Base-by-base conservation (phyloP, 495 filamentous ascomycete genomes). In the Astrothelium subdiscretum region DNA sequence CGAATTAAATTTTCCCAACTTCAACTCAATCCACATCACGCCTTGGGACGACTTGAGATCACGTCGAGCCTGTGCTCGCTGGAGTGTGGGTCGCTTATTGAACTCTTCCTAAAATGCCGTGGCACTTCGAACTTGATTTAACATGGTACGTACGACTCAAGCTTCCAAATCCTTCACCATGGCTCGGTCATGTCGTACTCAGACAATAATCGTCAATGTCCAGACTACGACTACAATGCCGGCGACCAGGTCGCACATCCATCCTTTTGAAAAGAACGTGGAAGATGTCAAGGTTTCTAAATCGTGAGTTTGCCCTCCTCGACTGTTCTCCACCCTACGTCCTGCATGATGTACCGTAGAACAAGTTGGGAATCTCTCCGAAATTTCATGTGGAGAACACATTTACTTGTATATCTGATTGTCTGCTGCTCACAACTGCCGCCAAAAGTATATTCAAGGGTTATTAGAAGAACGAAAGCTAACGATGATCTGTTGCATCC, bases 361-460 rank as follows among this genome's bases (percentile, higher is more conserved):
- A 85, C 85, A 92, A 92, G 92, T 92, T 97, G 94, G 94, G 95
- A 99, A 99, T 99, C 94, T 99, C 94, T 99, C 94, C 84, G 88
- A 98, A 88, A 73, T 78, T 73, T 64, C 72, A 77, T 97, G 94
- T 85, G 85, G 94, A 97, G 88, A 92, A 86, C 71, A 79, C 79
- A 78, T 82, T 83, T 80, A 86, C 85, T 88, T 89, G 84, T 83
- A 59, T 73, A 76, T 83, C 84, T 90, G 83, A 87, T 77, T 32
- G 29, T 26, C 29, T 15, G 12, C 12, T 54, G 6, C 15, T 29
- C 29, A 54, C 10, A 8, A 8, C 3, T 54, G 6, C 10, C 24
- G 10, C 15, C 20, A 8, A 26, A 29, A 54, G 15, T 29, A 2
- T 5, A 29, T 27, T 15, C n/a, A n/a, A n/a, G n/a, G n/a, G n/a